phyloP scores from a whole-genome alignment of 177 flowering plant species.

The Telopea speciosissima region DNA sequence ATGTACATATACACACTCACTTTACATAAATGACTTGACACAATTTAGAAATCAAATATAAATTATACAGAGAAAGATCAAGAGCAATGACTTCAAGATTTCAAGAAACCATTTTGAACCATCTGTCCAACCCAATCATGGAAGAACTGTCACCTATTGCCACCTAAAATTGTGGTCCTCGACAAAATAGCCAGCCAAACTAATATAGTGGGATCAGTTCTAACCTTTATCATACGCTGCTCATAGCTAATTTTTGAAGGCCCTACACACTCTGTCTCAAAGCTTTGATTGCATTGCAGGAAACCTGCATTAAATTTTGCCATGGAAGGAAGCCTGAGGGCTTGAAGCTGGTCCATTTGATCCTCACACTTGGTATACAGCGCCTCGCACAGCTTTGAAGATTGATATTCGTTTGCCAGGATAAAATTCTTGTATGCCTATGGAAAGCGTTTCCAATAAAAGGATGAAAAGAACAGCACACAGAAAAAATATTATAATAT shows the following conservation, averaged over 20 bases:
- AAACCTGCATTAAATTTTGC: slow-evolving; percentile 97
- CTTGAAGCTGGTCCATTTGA: slow-evolving; percentile 96
- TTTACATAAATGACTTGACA: not conserved
- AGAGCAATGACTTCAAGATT: no score
- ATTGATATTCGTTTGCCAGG: slow-evolving; percentile 74
- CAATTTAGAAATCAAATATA: not conserved
- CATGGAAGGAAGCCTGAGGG: slow-evolving; percentile 93
- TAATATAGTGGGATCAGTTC: not conserved
- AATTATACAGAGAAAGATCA: no score
- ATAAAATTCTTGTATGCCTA: slow-evolving; percentile 64
- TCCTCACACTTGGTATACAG: slow-evolving; percentile 83
- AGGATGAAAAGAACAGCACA: not conserved
- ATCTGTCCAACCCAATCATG: not conserved
- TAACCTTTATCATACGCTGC: slow-evolving; percentile 81
- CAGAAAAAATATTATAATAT: no score
- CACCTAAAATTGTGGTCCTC: not conserved
- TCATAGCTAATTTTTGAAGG: slow-evolving; percentile 83
- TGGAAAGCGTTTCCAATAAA: slow-evolving; percentile 8
- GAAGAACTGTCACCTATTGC: not conserved
- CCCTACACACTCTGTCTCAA: slow-evolving; percentile 80
- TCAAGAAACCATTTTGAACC: not conserved
- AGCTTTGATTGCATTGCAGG: slow-evolving; percentile 87
- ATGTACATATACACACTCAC: slow-evolving; percentile 7
- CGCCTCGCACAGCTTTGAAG: slow-evolving; percentile 87
- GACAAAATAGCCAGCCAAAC: not conserved